Conservation (phyloP, 306 rosid genomes). For the Bauhinia variegata region DNA sequence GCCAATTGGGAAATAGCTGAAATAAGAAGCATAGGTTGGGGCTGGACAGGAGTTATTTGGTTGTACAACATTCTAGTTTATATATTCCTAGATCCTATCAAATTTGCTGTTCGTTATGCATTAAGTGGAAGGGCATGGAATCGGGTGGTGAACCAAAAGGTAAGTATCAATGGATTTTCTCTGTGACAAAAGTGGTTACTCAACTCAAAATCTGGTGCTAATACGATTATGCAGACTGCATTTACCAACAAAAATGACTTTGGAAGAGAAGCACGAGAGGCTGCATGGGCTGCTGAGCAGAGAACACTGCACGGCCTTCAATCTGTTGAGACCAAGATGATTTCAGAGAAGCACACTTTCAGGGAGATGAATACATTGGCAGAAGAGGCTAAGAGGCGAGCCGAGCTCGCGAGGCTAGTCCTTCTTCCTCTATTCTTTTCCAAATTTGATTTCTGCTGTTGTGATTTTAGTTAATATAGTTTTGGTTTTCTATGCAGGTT, state of each 20-base stretch:
- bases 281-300: slow-evolving; percentile 75
- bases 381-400: slow-evolving; percentile 76
- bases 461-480: neutral
- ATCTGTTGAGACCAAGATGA: slow-evolving; percentile 41
- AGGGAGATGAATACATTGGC: slow-evolving; percentile 71
- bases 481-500: slow-evolving; percentile 46
- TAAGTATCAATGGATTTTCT: slow-evolving; percentile 38
- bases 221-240: slow-evolving; percentile 60
- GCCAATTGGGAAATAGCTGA: slow-evolving; percentile 46
- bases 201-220: neutral
- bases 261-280: slow-evolving; percentile 72
- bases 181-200: neutral
- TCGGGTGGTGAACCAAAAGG: slow-evolving; percentile 64
- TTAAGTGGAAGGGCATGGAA: slow-evolving; percentile 76
- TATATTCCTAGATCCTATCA: slow-evolving; percentile 68
- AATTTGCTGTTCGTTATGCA: slow-evolving; percentile 70
- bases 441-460: too few species aligned
- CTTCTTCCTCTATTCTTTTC: neutral
- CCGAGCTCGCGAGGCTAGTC: slow-evolving; percentile 75
- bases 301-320: slow-evolving; percentile 73
- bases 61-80: slow-evolving; percentile 55
- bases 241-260: slow-evolving; percentile 68
- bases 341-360: slow-evolving; percentile 54
- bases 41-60: slow-evolving; percentile 76
- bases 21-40: slow-evolving; percentile 62